phyloP scores from a whole-genome alignment of 2,329 filamentous ascomycete genomes.

The Polytolypa hystricis region DNA sequence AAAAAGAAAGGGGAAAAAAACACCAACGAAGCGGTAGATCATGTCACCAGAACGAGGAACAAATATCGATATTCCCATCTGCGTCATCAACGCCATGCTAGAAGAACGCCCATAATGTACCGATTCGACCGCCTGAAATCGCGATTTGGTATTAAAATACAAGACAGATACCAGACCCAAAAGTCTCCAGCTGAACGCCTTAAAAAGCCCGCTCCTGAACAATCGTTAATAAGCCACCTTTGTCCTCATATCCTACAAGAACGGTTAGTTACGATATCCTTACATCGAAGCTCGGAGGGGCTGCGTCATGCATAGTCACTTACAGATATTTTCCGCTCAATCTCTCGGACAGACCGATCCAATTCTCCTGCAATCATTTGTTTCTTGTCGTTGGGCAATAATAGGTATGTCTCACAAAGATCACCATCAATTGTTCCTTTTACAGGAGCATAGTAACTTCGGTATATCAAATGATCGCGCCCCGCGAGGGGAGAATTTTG shows the following conservation, averaged over 20 bases:
- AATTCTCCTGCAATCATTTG: constrained; percentile 88
- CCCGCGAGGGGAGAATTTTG: constrained; percentile 84
- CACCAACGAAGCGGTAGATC: no score
- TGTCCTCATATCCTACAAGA: constrained; percentile 43
- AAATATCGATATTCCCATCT: no score
- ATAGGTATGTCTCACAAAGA: constrained; percentile 80
- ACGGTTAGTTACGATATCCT: constrained; percentile 12
- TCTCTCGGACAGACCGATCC: constrained; percentile 80
- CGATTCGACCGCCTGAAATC: no score
- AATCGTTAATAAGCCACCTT: constrained; percentile 41
- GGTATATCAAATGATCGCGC: constrained; percentile 88
- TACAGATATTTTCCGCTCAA: constrained; percentile 87
- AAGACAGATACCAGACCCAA: not conserved
- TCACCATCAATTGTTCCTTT: constrained; percentile 97
- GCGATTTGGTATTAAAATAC: constrained; percentile 4
- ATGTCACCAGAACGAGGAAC: no score
- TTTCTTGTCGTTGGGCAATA: constrained; percentile 80
- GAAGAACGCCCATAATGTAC: no score
- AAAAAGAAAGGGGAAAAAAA: no score
- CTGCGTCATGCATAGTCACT: constrained; percentile 16
- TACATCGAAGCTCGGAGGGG: not conserved
- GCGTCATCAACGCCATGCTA: no score
- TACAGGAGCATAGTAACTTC: constrained; percentile 89
- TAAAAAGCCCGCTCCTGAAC: not conserved
- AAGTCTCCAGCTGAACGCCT: constrained; percentile 5